Evolutionary conservation across 768 basidiomycete species (phyloP), one percentile per base, ranked within the genome.

Genomic region (Termitomyces sp.): DNA sequence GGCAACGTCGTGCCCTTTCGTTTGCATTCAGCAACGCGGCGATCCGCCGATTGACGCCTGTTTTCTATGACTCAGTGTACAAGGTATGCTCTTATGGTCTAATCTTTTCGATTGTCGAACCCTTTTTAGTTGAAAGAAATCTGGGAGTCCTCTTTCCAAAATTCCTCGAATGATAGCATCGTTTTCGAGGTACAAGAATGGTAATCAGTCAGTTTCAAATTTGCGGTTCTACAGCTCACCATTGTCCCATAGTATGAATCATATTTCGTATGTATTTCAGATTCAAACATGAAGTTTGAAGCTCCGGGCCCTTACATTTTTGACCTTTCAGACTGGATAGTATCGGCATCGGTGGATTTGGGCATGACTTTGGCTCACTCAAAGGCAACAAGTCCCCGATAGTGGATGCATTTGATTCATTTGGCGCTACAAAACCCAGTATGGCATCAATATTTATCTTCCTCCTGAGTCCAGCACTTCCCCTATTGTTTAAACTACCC

Each of bases 321-420:
- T n/a, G n/a, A n/a, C n/a, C 39, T 42, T 40, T 16, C 20, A 80
- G 79, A 5, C 62, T 83, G 6, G 82, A 83, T 54, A 71, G 63
- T 16, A 71, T 83, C 33, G 79, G 81, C 9, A 69, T 76, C 23
- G 76, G 77, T 2, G 75, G 75, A 0, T 82, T 82, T 57, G 73
- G 74, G n/a, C 73, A 82, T 56, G 67, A 79, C 56, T 82, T 83
- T 54, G 70, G 70, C 15, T 58, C 75, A 2, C 71, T 82, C 5
- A 69, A 73, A 25, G 78, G 79, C 13, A 66, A 73, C 44, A 53
- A 55, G 13, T 68, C 73, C 6, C 46, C 60, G 2, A 66, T 80
- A 23, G 61, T 64, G 2, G 58, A 63, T 3, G 63, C 67, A 0
- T 69, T 76, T 25, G 70, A 69, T 20, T 53, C 60, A 0, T 69